phyloP scores from a whole-genome alignment of 148 eudicot species.

The Linanthus parryae region DNA sequence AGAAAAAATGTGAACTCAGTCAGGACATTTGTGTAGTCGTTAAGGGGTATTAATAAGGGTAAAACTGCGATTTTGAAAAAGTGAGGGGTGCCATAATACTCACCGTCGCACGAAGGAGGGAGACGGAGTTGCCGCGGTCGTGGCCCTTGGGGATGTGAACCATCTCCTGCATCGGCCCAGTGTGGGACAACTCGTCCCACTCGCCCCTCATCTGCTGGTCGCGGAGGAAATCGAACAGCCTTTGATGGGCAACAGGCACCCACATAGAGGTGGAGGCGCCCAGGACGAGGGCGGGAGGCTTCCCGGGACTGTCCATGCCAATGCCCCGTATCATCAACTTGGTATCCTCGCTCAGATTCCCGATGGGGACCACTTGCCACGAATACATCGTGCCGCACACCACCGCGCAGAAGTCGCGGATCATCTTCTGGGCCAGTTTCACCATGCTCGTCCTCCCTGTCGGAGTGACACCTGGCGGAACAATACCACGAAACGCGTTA shows the following conservation, averaged over 20 bases:
- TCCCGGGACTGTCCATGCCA: conserved; percentile 26
- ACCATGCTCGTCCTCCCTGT: conserved; percentile 26
- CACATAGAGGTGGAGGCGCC: conserved; percentile 36
- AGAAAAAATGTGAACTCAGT: too few relatives aligned
- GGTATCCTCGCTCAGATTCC: conserved; percentile 12
- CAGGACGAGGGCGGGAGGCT: conserved; percentile 35
- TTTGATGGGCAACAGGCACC: conserved; percentile 28
- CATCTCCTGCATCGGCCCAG: conserved; percentile 28
- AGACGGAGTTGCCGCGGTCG: conserved; percentile 29
- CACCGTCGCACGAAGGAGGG: conserved; percentile 31
- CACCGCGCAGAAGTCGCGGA: conserved; percentile 32
- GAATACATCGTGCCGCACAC: conserved; percentile 27
- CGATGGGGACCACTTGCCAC: conserved; percentile 33
- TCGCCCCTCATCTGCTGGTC: conserved; percentile 26
- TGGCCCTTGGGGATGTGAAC: conserved; percentile 31
- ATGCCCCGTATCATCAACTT: conserved; percentile 32
- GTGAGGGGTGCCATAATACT: too few relatives aligned
- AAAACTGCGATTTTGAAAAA: too few relatives aligned
- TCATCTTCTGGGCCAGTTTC: conserved; percentile 38
- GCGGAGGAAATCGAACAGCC: conserved; percentile 30
- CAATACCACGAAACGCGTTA: not conserved
- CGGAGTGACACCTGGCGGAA: conserved; percentile 16
- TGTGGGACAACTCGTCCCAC: conserved; percentile 45
- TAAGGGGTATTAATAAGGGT: too few relatives aligned
- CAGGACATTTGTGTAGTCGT: too few relatives aligned